phyloP scores from a whole-genome alignment of 768 basidiomycete species.

The Suillus fuscotomentosus region DNA sequence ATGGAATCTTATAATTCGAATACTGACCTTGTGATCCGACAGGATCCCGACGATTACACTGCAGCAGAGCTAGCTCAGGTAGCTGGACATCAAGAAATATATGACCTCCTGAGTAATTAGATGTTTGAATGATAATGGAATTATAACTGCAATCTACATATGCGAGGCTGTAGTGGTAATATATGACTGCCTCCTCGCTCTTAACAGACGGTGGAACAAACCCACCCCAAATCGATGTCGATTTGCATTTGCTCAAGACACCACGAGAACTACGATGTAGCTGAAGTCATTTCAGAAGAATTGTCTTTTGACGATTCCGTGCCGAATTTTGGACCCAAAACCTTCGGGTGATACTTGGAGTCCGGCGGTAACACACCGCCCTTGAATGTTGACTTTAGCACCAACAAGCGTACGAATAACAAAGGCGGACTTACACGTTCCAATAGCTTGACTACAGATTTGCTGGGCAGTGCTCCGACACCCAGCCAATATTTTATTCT shows the following conservation, averaged over 20 bases:
- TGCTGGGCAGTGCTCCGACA: constrained; percentile 81
- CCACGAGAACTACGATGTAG: constrained; percentile 11
- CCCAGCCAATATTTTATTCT: constrained; percentile 89
- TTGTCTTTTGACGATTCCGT: background rate
- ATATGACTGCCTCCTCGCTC: background rate
- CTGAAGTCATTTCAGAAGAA: background rate
- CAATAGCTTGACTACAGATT: constrained; percentile 72
- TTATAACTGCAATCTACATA: constrained; percentile 1
- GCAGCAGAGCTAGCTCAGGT: constrained; percentile 59
- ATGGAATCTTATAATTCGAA: constrained; percentile 9
- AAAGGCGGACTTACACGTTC: constrained; percentile 55
- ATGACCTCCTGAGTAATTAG: constrained; percentile 26
- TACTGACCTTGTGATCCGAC: constrained; percentile 10
- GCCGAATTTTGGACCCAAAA: constrained; percentile 18
- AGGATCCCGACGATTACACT: constrained; percentile 71
- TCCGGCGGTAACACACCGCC: constrained; percentile 60
- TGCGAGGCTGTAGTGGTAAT: background rate
- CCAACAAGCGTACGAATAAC: background rate
- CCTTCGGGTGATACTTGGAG: constrained; percentile 52
- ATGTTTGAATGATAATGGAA: constrained; percentile 1
- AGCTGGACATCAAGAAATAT: constrained; percentile 56
- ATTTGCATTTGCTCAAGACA: background rate
- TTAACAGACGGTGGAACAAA: constrained; percentile 1
- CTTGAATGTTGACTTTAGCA: constrained; percentile 32
- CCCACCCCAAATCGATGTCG: constrained; percentile 8